Conservation (phyloP, 495 filamentous ascomycete genomes). For the Stereocaulon alpinum region DNA sequence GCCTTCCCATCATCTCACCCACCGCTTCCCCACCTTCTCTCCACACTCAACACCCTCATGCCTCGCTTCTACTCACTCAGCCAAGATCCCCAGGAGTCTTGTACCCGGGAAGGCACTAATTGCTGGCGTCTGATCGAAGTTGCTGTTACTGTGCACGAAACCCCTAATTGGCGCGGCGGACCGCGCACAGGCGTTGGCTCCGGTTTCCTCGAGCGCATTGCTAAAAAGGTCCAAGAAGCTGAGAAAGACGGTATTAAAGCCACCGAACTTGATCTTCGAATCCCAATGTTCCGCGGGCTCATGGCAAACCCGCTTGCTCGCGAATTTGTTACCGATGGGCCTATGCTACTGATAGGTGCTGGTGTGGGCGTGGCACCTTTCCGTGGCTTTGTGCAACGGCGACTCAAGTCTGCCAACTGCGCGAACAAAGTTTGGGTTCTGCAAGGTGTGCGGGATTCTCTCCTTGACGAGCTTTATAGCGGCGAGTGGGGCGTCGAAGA, state of each 20-base stretch:
- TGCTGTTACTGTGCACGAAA: conserved; percentile 88
- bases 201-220: conserved; percentile 79
- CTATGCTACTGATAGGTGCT: conserved; percentile 94
- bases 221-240: conserved; percentile 54
- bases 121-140: conserved; percentile 82
- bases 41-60: conserved; percentile 77
- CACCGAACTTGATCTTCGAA: conserved; percentile 47
- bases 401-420: conserved; percentile 90
- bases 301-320: conserved; percentile 94
- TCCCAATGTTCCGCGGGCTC: conserved; percentile 97
- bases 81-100: conserved; percentile 84
- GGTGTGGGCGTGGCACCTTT: conserved; percentile 96
- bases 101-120: conserved; percentile 52
- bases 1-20: conserved; percentile 90
- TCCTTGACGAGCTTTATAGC: conserved; percentile 88
- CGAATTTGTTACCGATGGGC: conserved; percentile 81
- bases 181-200: conserved; percentile 60
- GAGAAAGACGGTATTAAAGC: conserved; percentile 45
- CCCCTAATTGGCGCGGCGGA: conserved; percentile 63
- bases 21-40: conserved; percentile 69
- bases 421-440: conserved; percentile 99
- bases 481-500: conserved; percentile 96
- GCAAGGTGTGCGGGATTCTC: conserved; percentile 86
- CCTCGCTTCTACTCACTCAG: conserved; percentile 96
- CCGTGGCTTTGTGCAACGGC: conserved; percentile 90